Conservation (phyloP, 2,329 filamentous ascomycete species). For the Aspergillus sp. region DNA sequence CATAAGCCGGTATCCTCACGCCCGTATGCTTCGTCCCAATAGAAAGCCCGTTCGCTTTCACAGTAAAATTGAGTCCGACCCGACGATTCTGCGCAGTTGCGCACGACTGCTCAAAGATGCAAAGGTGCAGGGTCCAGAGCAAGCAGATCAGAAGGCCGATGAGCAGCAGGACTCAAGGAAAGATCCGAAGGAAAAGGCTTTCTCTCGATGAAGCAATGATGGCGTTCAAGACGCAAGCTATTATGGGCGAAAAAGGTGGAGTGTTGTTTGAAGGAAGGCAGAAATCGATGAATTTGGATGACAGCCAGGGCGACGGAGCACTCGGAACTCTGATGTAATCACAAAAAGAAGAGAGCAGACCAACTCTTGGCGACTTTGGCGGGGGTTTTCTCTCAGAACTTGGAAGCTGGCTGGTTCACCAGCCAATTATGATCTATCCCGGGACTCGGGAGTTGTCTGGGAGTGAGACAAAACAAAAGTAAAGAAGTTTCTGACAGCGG, state of each 20-base stretch:
- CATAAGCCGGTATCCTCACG: not conserved
- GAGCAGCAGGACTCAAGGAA: not conserved
- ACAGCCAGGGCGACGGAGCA: not conserved
- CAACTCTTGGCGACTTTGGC: not conserved
- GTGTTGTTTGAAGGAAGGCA: not conserved
- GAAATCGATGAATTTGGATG: not conserved
- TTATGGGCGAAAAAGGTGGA: not conserved
- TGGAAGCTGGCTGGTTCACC: not conserved
- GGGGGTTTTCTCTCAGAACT: not conserved
- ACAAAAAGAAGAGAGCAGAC: not conserved
- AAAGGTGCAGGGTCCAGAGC: not conserved
- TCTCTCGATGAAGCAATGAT: not conserved
- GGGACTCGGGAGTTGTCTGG: not conserved
- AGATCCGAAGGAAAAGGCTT: not conserved
- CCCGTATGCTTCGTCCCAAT: too few relatives aligned
- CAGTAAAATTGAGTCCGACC: too few relatives aligned
- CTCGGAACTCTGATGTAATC: not conserved
- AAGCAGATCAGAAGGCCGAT: not conserved
- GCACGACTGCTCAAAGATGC: too few relatives aligned
- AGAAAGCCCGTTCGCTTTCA: too few relatives aligned
- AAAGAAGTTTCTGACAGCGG: not conserved
- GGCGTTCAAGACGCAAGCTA: not conserved
- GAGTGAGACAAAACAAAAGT: slow-evolving; percentile 1
- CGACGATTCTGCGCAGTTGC: too few relatives aligned
- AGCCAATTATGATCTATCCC: not conserved